These are phyloP conservation scores for Austroboletus niveus DNA, from an alignment of 1,284 basidiomycete species.

Conservation along the genomic window DNA sequence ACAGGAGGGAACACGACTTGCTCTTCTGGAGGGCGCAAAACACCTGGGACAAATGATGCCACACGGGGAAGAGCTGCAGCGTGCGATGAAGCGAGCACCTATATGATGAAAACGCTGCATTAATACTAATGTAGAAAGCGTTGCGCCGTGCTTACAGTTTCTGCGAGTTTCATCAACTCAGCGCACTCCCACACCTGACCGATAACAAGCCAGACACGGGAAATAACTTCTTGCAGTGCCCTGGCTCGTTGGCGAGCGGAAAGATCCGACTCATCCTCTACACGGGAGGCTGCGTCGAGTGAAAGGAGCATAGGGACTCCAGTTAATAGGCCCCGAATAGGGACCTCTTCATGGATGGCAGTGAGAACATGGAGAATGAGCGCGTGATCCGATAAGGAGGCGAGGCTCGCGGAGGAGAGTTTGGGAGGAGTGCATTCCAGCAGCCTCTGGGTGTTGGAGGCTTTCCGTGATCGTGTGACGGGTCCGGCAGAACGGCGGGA, in stretches of 20 bases:
- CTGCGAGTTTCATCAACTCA: constrained; percentile 52
- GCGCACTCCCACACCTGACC: constrained; percentile 70
- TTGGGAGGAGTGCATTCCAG: constrained; percentile 46
- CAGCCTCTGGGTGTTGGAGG: constrained; percentile 51
- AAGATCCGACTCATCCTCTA: constrained; percentile 41
- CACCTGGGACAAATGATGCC: constrained; percentile 28
- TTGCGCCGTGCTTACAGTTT: constrained; percentile 46
- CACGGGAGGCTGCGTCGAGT: constrained; percentile 57
- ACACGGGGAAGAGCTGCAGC: constrained; percentile 33
- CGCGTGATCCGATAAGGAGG: constrained; percentile 74
- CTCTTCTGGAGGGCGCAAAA: constrained; percentile 30
- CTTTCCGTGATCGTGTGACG: constrained; percentile 51
- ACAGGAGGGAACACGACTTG: constrained; percentile 28
- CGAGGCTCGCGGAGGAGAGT: constrained; percentile 46
- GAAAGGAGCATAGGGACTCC: constrained; percentile 86
- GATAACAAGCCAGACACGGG: constrained; percentile 64
- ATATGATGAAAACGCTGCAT: constrained; percentile 9
- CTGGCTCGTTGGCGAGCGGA: constrained; percentile 47
- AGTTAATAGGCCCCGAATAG: constrained; percentile 71
- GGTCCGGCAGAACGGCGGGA: constrained; percentile 49
- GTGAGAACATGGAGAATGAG: constrained; percentile 72
- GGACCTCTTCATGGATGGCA: constrained; percentile 66
- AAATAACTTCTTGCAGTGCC: constrained; percentile 65
- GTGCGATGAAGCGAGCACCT: constrained; percentile 39
- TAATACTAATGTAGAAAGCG: constrained; percentile 7